These are phyloP conservation scores for Myrica gale DNA, from an alignment of 306 rosid genomes.

Conservation along the genomic window DNA sequence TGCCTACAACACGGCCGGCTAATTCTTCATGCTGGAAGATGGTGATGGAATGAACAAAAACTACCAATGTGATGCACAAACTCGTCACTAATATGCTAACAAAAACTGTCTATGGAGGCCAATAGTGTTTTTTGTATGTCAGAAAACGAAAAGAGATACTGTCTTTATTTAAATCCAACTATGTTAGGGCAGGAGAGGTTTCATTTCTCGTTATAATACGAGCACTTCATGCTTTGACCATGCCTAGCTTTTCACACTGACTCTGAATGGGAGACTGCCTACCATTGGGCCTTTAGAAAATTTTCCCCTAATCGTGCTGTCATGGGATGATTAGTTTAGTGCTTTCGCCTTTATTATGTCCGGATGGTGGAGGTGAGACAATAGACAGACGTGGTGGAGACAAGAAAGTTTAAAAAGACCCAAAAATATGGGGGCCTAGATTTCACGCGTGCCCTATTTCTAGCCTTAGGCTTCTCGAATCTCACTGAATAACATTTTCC, in stretches of 20 bases:
- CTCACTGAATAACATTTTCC: constrained; percentile 31
- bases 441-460: constrained; percentile 63
- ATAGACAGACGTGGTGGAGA: constrained; percentile 42
- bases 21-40: too few relatives aligned
- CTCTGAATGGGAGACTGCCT: not conserved
- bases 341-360: constrained; percentile 18
- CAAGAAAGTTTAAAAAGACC: constrained; percentile 40
- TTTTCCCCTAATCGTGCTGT: not conserved
- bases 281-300: constrained; percentile 7
- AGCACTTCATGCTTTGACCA: not conserved
- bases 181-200: too few relatives aligned
- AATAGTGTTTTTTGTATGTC: too few relatives aligned
- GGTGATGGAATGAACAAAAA: too few relatives aligned
- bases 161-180: too few relatives aligned
- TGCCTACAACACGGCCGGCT: too few relatives aligned
- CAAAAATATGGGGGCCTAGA: constrained; percentile 37
- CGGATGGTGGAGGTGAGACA: constrained; percentile 31
- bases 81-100: too few relatives aligned
- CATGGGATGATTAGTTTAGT: not conserved
- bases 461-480: constrained; percentile 26
- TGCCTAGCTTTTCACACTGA: not conserved
- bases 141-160: too few relatives aligned
- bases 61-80: too few relatives aligned
- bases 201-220: too few relatives aligned
- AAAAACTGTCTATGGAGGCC: too few relatives aligned